Evolutionary conservation across 257 asterid species (phyloP), one percentile per base, ranked within the genome.

Genomic region (Solanum chaucha): DNA sequence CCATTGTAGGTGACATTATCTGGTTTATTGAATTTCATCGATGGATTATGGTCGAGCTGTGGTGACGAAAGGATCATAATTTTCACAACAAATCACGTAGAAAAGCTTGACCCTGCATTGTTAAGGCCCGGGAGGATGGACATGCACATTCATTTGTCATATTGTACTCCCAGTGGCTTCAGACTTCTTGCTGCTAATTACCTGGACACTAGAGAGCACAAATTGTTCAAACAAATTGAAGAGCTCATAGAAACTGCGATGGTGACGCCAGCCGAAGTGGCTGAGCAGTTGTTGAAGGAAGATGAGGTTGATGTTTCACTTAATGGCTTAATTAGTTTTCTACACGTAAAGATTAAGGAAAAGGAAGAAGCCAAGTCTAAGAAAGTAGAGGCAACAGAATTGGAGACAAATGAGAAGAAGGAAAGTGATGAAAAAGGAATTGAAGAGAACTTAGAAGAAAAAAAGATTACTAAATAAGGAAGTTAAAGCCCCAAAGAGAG

Each of bases 61-160:
- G 98, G 96, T 0, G 96, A 92, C 12, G 96, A 93, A 75, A 89
- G 98, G 84, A 91, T 94, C 88, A 93, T 94, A 59, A 91, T 94
- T 17, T 94, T 94, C 93, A 93, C 98, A 0, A 94, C 96, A 5
- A 93, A 94, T 80, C 96, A 93, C 91, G 35, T 88, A 1, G 96
- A 94, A 20, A 92, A 92, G 91, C 90, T 94, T 2, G 98, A 94
- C 67, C 94, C 95, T 6, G 98, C 97, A 0, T 75, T 95, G 70
- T 84, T 94, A 30, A 92, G 98, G 8, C 96, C 98, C 0, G 95
- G 98, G 2, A 90, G 97, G 2, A 95, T 95, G 98, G 98, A 95
- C 77, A 90, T 93, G 83, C 98, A 94, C 88, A 88, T 95, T 26
- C 87, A 93, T 84, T 89, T 92, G 92, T 95, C 98, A 0, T 93